Evolutionary conservation across 495 filamentous ascomycete species (phyloP).

Genomic region (Aspergillus biplanus): DNA sequence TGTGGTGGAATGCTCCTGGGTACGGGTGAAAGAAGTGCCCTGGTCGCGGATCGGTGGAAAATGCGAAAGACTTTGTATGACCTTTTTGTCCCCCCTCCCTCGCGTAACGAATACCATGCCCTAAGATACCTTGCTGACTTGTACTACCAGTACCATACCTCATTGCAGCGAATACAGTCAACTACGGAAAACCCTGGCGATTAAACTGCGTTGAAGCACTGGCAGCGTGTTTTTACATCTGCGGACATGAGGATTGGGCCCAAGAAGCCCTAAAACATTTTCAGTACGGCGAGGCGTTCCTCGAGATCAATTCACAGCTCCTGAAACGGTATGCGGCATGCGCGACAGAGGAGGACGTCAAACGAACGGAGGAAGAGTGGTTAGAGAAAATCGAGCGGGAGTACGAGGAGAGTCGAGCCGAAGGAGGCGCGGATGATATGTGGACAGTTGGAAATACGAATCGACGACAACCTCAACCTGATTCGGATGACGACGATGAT

Average conservation of each 20-base stretch:
- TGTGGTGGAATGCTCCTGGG: constrained; percentile 98
- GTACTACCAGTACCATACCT: constrained; percentile 74
- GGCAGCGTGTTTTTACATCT: constrained; percentile 90
- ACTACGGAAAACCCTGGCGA: constrained; percentile 93
- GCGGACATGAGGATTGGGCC: constrained; percentile 90
- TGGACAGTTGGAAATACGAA: constrained; percentile 91
- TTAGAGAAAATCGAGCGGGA: constrained; percentile 87
- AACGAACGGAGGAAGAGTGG: constrained; percentile 83
- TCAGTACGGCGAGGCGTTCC: constrained; percentile 82
- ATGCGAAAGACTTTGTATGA: constrained; percentile 76
- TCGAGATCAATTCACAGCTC: constrained; percentile 83
- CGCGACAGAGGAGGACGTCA: constrained; percentile 81
- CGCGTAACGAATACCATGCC: neutral
- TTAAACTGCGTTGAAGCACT: constrained; percentile 95
- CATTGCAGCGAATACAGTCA: constrained; percentile 94
- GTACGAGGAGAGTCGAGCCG: constrained; percentile 76
- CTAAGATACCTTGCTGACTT: no score
- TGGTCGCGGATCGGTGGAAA: constrained; percentile 92
- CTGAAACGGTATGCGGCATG: constrained; percentile 86
- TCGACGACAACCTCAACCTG: constrained; percentile 57
- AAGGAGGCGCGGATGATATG: constrained; percentile 62
- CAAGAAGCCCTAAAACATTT: constrained; percentile 80
- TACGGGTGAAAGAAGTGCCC: constrained; percentile 85
- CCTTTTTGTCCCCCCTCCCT: no score
- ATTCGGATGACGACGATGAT: constrained; percentile 49